Percentiles rank a stretch among this genome's conserved stretches.
These are phyloP conservation scores for Pontederia crassipes DNA, from an alignment of 176 grass and related monocot species.

Conservation along the genomic window DNA sequence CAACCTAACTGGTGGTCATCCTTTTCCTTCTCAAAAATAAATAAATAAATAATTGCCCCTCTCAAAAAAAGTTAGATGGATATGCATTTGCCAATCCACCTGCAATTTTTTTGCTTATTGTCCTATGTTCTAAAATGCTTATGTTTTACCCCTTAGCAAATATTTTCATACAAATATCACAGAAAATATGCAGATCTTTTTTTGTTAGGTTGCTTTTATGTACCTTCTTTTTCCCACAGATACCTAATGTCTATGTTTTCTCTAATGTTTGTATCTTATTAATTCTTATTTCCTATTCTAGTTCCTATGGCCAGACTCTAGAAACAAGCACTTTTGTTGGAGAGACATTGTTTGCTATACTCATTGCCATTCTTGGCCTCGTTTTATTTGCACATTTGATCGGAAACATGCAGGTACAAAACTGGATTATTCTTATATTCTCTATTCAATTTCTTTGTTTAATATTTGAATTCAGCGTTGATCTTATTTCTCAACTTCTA, in stretches of 20 bases:
- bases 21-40: too few species aligned
- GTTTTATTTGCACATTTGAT: conserved; percentile 15
- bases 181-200: too few species aligned
- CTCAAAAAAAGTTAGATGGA: too few species aligned
- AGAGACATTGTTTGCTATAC: conserved; percentile 13
- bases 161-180: too few species aligned
- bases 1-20: too few species aligned
- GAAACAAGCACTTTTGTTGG: conserved; percentile 6
- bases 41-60: too few species aligned
- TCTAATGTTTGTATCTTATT: not conserved
- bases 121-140: too few species aligned
- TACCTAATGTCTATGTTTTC: not conserved
- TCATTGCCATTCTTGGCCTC: conserved; percentile 12
- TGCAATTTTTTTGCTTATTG: too few species aligned
- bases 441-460: not conserved
- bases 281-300: not conserved
- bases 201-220: not conserved
- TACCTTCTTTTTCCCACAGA: not conserved
- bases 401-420: conserved; percentile 12
- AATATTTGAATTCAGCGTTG: not conserved
- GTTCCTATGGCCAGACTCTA: conserved; percentile 16
- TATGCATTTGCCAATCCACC: too few species aligned
- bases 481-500: not conserved
- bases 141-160: too few species aligned
- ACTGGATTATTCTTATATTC: not conserved